phyloP scores from a whole-genome alignment of 2,329 filamentous ascomycete genomes.

The Seiridium unicorne region DNA sequence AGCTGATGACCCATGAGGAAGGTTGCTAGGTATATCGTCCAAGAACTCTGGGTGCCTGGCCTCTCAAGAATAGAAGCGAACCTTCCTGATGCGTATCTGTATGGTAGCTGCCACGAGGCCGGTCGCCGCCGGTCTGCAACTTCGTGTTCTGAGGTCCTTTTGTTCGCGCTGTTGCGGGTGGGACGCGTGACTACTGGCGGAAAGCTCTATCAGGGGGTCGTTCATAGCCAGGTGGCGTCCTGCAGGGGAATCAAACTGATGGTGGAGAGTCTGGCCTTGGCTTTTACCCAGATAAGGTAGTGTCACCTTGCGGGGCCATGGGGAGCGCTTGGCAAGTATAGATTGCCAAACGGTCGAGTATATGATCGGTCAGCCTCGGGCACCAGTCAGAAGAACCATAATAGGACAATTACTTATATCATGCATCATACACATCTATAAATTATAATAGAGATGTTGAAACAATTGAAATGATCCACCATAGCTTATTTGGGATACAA shows the following conservation, averaged over 20 bases:
- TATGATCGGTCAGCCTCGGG: not conserved
- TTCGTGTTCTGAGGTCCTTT: not conserved
- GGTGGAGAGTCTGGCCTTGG: conserved; percentile 4
- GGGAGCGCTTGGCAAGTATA: conserved; percentile 2
- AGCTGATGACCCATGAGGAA: not conserved
- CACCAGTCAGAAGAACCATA: not conserved
- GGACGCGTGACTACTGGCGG: not conserved
- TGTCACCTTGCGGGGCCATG: not conserved
- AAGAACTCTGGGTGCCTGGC: not conserved
- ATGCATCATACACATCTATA: too few relatives aligned
- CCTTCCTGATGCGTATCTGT: conserved; percentile 2
- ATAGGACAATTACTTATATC: too few relatives aligned
- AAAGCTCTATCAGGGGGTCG: not conserved
- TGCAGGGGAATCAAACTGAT: conserved; percentile 1
- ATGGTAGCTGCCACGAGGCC: not conserved
- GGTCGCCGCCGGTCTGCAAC: not conserved
- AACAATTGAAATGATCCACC: not conserved
- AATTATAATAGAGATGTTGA: too few relatives aligned
- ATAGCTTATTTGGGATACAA: not conserved
- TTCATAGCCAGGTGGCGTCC: not conserved
- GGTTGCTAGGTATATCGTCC: not conserved
- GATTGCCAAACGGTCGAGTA: not conserved
- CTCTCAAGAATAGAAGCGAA: not conserved
- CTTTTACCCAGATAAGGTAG: conserved; percentile 4
- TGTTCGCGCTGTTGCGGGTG: too few relatives aligned